Conservation (phyloP, 352 stramenopile species). For the Globisporangium ultimum region DNA sequence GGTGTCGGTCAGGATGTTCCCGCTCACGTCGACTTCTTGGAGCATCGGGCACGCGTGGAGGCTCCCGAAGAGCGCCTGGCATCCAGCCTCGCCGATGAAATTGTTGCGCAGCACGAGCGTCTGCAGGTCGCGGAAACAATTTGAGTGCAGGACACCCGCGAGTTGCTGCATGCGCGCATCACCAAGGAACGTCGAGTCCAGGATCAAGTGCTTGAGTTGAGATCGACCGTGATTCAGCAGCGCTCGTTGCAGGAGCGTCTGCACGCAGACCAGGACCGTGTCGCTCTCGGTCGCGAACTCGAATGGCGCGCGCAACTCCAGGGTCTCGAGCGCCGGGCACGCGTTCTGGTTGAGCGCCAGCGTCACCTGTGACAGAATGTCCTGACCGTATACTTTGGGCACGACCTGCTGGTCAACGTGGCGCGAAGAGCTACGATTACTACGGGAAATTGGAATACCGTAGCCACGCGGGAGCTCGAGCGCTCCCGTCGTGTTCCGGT, state of each 20-base stretch:
- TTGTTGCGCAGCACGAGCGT: conserved; percentile 51
- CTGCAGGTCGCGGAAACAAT: conserved; percentile 28
- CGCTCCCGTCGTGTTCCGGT: conserved; percentile 15
- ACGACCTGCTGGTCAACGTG: too few relatives aligned
- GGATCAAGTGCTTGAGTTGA: conserved; percentile 32
- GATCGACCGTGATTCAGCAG: not conserved
- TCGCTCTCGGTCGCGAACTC: conserved; percentile 63
- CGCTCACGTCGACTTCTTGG: conserved; percentile 32
- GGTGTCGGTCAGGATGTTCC: conserved; percentile 62
- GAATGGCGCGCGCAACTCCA: conserved; percentile 52
- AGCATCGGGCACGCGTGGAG: conserved; percentile 26
- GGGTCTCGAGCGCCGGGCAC: conserved; percentile 33
- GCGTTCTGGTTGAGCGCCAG: conserved; percentile 29
- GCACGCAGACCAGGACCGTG: conserved; percentile 30
- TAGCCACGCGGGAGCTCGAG: conserved; percentile 9
- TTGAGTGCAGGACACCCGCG: conserved; percentile 22
- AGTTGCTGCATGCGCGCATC: conserved; percentile 43
- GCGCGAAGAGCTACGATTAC: too few relatives aligned
- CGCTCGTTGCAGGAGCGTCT: conserved; percentile 19
- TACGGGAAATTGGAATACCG: not conserved
- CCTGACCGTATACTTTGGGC: conserved; percentile 16
- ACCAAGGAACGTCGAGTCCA: conserved; percentile 60
- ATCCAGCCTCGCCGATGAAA: conserved; percentile 58
- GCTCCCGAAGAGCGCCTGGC: conserved; percentile 25
- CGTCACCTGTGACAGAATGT: conserved; percentile 37